Percentiles rank a stretch among this genome's conserved stretches.
Evolutionary conservation across 75 land plant genomes (phyloP).

Genomic region (Pseudotsuga menziesii): DNA sequence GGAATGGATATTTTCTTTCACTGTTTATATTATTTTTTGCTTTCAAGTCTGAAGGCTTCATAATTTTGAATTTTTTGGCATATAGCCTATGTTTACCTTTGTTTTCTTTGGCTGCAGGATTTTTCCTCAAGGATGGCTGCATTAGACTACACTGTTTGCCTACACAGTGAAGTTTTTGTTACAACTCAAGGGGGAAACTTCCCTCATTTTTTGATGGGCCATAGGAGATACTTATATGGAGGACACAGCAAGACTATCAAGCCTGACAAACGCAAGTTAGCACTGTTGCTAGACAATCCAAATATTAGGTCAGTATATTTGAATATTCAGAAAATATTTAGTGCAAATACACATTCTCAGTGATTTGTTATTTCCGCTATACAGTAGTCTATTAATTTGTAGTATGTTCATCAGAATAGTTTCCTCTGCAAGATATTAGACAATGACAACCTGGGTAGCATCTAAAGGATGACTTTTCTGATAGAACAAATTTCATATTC

Average conservation of each 20-base stretch:
- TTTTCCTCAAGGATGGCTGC: slow-evolving; percentile 89
- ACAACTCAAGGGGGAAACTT: slow-evolving; percentile 94
- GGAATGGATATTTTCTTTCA: too few relatives aligned
- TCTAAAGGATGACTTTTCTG: too few relatives aligned
- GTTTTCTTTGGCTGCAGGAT: slow-evolving; percentile 25
- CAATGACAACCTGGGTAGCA: too few relatives aligned
- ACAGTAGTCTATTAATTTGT: too few relatives aligned
- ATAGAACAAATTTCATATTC: too few relatives aligned
- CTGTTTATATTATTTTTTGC: too few relatives aligned
- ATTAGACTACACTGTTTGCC: slow-evolving; percentile 81
- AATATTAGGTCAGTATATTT: slow-evolving; percentile 44
- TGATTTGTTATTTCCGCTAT: background rate
- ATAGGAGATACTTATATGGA: slow-evolving; percentile 63
- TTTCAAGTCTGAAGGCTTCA: too few relatives aligned
- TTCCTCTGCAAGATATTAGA: too few relatives aligned
- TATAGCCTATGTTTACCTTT: background rate
- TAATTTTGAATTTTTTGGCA: too few relatives aligned
- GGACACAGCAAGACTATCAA: slow-evolving; percentile 75
- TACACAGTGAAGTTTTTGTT: slow-evolving; percentile 87
- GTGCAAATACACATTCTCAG: background rate
- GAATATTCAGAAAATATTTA: background rate
- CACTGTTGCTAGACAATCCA: slow-evolving; percentile 54
- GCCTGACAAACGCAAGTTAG: slow-evolving; percentile 83
- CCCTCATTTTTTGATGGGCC: slow-evolving; percentile 92
- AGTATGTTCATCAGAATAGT: too few relatives aligned